Percentiles rank a stretch among this genome's conserved stretches.
Conservation (phyloP, 169 alveolate species). For the Cryptosporidium xiaoi region DNA sequence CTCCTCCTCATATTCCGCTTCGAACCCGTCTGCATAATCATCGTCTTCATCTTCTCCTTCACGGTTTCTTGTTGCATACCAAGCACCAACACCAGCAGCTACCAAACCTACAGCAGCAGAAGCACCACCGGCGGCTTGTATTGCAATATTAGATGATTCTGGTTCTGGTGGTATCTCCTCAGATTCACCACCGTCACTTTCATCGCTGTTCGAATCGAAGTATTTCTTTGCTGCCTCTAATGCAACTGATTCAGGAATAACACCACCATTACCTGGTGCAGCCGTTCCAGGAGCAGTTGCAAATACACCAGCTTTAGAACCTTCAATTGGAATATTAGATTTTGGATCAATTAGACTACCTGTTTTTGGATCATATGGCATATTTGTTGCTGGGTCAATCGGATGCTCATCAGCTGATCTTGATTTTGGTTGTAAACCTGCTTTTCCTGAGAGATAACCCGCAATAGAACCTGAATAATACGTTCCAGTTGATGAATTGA, state of each 20-base stretch:
- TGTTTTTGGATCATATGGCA: constrained; percentile 51
- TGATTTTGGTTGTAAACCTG: constrained; percentile 54
- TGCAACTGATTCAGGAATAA: constrained; percentile 71
- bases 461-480: constrained; percentile 38
- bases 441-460: constrained; percentile 57
- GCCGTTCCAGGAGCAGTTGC: constrained; percentile 62
- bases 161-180: constrained; percentile 55
- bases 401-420: constrained; percentile 8
- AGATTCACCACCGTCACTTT: not conserved
- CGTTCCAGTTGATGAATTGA: constrained; percentile 45
- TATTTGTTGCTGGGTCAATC: constrained; percentile 71
- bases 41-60: constrained; percentile 68
- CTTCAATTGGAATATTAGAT: constrained; percentile 36
- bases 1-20: constrained; percentile 72
- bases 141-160: constrained; percentile 46
- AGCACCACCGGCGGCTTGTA: constrained; percentile 76
- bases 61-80: constrained; percentile 74
- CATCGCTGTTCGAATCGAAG: not conserved
- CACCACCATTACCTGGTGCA: constrained; percentile 71
- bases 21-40: constrained; percentile 74
- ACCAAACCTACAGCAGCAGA: constrained; percentile 75
- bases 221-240: constrained; percentile 45
- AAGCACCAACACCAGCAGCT: constrained; percentile 75
- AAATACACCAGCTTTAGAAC: constrained; percentile 62
- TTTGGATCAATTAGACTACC: constrained; percentile 63